These are phyloP conservation scores for Colletotrichum costaricense DNA, from an alignment of 2,329 filamentous ascomycete species.

Conservation along the genomic window DNA sequence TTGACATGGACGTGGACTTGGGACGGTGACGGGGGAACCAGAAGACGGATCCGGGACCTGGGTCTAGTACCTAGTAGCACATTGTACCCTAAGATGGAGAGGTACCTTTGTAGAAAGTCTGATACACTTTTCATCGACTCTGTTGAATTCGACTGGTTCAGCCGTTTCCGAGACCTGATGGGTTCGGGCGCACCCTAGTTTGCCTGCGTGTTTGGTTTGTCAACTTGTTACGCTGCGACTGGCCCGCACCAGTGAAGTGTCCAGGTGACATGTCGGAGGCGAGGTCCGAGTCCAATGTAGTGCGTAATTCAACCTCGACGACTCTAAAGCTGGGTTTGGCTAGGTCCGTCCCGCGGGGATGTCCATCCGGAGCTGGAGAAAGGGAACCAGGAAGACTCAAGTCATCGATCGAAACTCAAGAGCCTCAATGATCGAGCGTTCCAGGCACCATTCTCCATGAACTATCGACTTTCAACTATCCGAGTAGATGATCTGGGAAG, in stretches of 20 bases:
- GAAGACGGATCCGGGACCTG: neutral
- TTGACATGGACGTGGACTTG: conserved; percentile 12
- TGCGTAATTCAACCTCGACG: conserved; percentile 5
- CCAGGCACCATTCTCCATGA: neutral
- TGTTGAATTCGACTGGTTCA: conserved; percentile 3
- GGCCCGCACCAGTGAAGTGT: conserved; percentile 21
- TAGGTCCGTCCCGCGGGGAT: conserved; percentile 9
- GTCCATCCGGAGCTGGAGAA: neutral
- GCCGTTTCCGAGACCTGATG: neutral
- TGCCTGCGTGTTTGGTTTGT: conserved; percentile 24
- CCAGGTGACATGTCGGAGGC: conserved; percentile 28
- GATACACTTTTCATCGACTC: neutral
- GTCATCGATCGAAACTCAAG: neutral
- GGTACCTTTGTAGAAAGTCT: neutral
- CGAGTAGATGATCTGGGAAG: too few species aligned
- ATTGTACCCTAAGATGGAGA: neutral
- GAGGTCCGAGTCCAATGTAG: conserved; percentile 27
- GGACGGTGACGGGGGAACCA: neutral
- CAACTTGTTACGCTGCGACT: conserved; percentile 31
- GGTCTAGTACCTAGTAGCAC: neutral
- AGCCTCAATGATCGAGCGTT: neutral
- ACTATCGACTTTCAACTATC: too few species aligned
- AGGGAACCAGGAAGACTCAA: neutral
- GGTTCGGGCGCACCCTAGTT: conserved; percentile 3
- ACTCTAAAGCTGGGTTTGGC: neutral